phyloP scores from a whole-genome alignment of 2,329 filamentous ascomycete genomes.

The Arthrinium phaeospermum region DNA sequence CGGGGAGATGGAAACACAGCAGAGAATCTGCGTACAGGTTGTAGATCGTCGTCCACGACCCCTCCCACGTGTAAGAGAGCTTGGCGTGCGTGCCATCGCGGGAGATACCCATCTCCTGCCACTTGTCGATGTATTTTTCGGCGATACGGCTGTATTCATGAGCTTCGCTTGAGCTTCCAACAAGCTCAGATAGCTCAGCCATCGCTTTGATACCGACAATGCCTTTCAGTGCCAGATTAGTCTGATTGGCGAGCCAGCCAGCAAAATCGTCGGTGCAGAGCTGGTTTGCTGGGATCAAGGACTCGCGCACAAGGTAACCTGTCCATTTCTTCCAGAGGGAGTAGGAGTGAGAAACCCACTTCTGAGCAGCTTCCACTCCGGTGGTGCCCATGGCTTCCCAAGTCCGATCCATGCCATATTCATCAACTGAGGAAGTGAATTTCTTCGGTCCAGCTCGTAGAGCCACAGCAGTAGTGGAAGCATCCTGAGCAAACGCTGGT shows the following conservation, averaged over 20 bases:
- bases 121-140: conserved; percentile 70
- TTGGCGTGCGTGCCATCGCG: conserved; percentile 76
- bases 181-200: conserved; percentile 68
- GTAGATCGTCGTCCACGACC: conserved; percentile 82
- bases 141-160: conserved; percentile 68
- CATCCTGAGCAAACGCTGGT: conserved; percentile 61
- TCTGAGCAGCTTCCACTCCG: conserved; percentile 46
- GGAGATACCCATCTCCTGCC: conserved; percentile 73
- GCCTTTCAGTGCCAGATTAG: conserved; percentile 77
- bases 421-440: conserved; percentile 30
- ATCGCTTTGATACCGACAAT: conserved; percentile 82
- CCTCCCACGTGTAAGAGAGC: conserved; percentile 80
- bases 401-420: conserved; percentile 60
- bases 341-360: conserved; percentile 61
- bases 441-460: conserved; percentile 26
- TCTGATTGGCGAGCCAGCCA: conserved; percentile 75
- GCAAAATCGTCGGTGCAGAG: conserved; percentile 81
- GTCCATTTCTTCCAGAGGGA: conserved; percentile 79
- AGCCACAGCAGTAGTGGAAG: conserved; percentile 28
- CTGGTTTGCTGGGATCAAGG: conserved; percentile 72
- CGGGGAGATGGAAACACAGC: conserved; percentile 74
- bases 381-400: conserved; percentile 59
- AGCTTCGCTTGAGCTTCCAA: conserved; percentile 63
- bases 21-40: conserved; percentile 78
- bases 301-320: conserved; percentile 72